Percentiles rank a stretch among this genome's conserved stretches.
Evolutionary conservation across 2,329 filamentous ascomycete genomes (phyloP).

Genomic region (Acarospora socialis): DNA sequence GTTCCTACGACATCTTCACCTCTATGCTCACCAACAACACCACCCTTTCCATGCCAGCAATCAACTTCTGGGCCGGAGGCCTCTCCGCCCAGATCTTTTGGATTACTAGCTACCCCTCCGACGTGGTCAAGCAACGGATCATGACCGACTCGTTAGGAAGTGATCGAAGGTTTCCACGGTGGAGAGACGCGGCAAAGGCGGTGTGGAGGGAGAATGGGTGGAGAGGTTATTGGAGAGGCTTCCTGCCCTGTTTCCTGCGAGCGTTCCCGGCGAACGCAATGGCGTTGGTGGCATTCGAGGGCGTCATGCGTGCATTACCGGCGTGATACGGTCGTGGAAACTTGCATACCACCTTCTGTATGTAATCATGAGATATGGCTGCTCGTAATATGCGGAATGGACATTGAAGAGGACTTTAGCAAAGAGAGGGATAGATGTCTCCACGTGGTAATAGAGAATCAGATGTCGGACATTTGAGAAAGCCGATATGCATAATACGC

Average conservation of each 20-base stretch:
- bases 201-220: slow-evolving; percentile 64
- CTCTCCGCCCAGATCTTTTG: slow-evolving; percentile 89
- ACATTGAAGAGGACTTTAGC: too few relatives aligned
- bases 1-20: slow-evolving; percentile 78
- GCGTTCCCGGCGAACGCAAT: slow-evolving; percentile 94
- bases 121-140: slow-evolving; percentile 89
- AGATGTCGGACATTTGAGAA: too few relatives aligned
- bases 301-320: slow-evolving; percentile 55
- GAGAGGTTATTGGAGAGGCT: slow-evolving; percentile 83
- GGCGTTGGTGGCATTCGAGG: slow-evolving; percentile 86
- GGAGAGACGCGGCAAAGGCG: slow-evolving; percentile 64
- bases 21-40: slow-evolving; percentile 53
- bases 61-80: slow-evolving; percentile 97
- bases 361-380: too few relatives aligned
- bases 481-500: too few relatives aligned
- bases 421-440: too few relatives aligned
- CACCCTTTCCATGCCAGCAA: slow-evolving; percentile 54
- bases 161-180: slow-evolving; percentile 52
- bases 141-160: slow-evolving; percentile 89
- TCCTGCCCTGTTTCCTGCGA: slow-evolving; percentile 80
- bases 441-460: too few relatives aligned
- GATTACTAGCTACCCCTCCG: slow-evolving; percentile 79
- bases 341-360: too few relatives aligned
- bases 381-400: too few relatives aligned
- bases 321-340: slow-evolving; percentile 16